phyloP scores from a whole-genome alignment of 805 yeast genomes.

The Deakozyma indianensis region DNA sequence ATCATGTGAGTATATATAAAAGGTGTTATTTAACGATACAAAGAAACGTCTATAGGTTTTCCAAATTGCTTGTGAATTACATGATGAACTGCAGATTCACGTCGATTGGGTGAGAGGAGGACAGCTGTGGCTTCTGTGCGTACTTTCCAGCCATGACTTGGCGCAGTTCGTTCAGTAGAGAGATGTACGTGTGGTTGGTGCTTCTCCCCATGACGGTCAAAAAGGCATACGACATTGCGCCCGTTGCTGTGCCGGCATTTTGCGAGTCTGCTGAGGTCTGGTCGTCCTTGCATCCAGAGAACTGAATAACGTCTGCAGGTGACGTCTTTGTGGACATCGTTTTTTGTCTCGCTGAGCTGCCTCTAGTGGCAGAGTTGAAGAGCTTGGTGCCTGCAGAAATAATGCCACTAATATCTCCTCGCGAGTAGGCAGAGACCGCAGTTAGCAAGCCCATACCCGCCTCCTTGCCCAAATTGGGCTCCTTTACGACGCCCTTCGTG shows the following conservation, averaged over 20 bases:
- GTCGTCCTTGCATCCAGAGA: constrained; percentile 72
- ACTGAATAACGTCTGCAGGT: constrained; percentile 61
- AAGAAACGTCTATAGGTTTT: too few relatives aligned
- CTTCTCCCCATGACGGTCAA: constrained; percentile 44
- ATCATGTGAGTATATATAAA: constrained; percentile 28
- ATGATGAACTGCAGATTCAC: constrained; percentile 36
- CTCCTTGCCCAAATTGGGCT: constrained; percentile 64
- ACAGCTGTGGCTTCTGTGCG: constrained; percentile 71
- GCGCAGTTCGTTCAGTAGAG: constrained; percentile 60
- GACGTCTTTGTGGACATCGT: constrained; percentile 46
- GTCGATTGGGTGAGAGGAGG: constrained; percentile 73
- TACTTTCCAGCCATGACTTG: constrained; percentile 45
- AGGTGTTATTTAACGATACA: too few relatives aligned
- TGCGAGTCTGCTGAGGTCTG: constrained; percentile 76
- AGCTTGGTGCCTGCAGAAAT: constrained; percentile 18
- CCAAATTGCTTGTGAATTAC: too few relatives aligned
- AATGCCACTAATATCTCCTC: constrained; percentile 37
- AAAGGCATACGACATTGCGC: constrained; percentile 78
- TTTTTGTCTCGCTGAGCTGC: constrained; percentile 26
- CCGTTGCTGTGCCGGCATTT: constrained; percentile 58
- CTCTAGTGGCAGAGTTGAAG: constrained; percentile 21
- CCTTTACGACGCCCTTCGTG: constrained; percentile 71
- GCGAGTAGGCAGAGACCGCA: constrained; percentile 44
- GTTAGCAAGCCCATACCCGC: constrained; percentile 53
- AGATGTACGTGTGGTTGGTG: constrained; percentile 53